Evolutionary conservation across 495 filamentous ascomycete species (phyloP), one percentile per base, ranked within the genome.

Genomic region (Antarctomyces pellizariae): DNA sequence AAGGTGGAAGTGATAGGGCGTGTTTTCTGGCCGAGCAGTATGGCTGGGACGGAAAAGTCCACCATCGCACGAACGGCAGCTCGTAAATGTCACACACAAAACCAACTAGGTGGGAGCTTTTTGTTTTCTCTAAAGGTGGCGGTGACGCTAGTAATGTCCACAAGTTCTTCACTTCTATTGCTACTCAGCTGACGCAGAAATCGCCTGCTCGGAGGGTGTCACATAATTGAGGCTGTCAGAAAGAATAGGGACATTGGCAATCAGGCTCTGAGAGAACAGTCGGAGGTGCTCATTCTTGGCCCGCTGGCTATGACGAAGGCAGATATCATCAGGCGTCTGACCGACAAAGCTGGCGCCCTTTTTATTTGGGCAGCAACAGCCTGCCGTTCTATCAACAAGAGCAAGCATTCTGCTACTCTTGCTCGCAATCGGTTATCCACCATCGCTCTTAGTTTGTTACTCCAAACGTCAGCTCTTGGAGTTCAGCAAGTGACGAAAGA

Each of bases 41-140:
- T 46, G 38, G 50, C 53, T 13, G 53, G 53, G 0, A 56, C 51
- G 6, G 51, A 53, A 10, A 58, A 58, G 35, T 57, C 35, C 3
- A 37, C 35, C 2, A 32, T 35, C 10, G 16, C 35, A 5, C 35
- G 26, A n/a, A 37, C 35, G 2, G 32, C 55, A 1, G 53, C 54
- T 5, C 14, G 29, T 2, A 22, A 22, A 5, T 37, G 48, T 24
- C 25, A 25, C 0, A 13, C 27, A 1, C 16, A 28, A 5, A 9
- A 27, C 14, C 12, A 34, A 9, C 48, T 47, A 11, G 42, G 41
- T 9, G 44, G 43, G 0, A 58, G 47, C 36, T 63, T 59, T 39
- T 59, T 65, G 42, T n/a, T n/a, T 7, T 25, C 12, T 15, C 25
- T n/a, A 15, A 16, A 16, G 25, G 25, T 11, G 25, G 16, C 11